phyloP scores from a whole-genome alignment of 2,329 filamentous ascomycete genomes.

The Madurella fahalii region DNA sequence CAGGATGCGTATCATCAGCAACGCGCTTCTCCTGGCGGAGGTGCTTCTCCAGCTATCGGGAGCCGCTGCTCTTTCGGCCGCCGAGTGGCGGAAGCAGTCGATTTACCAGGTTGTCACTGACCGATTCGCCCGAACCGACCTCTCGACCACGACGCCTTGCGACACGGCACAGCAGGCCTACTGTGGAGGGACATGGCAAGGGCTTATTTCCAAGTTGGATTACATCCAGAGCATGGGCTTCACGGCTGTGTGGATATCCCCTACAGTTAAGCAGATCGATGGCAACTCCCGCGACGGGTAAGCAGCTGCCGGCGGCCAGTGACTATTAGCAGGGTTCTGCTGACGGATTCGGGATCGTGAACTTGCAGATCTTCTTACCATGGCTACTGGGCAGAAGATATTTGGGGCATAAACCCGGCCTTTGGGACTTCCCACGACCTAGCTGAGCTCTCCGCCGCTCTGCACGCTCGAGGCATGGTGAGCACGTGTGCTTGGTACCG shows the following conservation, averaged over 20 bases:
- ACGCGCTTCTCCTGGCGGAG: conserved; percentile 6
- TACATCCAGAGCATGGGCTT: conserved; percentile 45
- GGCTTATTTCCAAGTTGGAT: conserved; percentile 44
- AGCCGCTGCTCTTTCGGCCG: conserved; percentile 17
- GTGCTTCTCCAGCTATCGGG: not conserved
- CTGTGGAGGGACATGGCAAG: conserved; percentile 47
- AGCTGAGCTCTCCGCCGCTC: conserved; percentile 42
- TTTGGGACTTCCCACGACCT: conserved; percentile 50
- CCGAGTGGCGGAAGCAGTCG: conserved; percentile 34
- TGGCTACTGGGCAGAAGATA: conserved; percentile 50
- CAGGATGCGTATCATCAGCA: conserved; percentile 6
- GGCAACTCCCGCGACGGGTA: conserved; percentile 38
- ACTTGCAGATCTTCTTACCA: conserved; percentile 39
- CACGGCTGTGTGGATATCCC: conserved; percentile 45
- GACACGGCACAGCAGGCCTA: conserved; percentile 33
- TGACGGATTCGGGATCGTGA: not conserved
- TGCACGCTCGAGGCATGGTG: conserved; percentile 53
- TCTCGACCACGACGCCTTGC: conserved; percentile 34
- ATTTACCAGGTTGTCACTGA: conserved; percentile 45
- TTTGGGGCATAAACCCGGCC: conserved; percentile 45
- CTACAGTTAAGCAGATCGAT: conserved; percentile 39
- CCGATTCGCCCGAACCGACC: conserved; percentile 38
- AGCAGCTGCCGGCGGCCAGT: not conserved
- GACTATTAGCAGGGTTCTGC: conserved; percentile 6
- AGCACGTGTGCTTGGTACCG: not conserved